A percentile compares a stretch with the other conserved stretches of the same genome.
phyloP scores from a whole-genome alignment of 2,329 filamentous ascomycete genomes.

The Colletotrichum incanum region DNA sequence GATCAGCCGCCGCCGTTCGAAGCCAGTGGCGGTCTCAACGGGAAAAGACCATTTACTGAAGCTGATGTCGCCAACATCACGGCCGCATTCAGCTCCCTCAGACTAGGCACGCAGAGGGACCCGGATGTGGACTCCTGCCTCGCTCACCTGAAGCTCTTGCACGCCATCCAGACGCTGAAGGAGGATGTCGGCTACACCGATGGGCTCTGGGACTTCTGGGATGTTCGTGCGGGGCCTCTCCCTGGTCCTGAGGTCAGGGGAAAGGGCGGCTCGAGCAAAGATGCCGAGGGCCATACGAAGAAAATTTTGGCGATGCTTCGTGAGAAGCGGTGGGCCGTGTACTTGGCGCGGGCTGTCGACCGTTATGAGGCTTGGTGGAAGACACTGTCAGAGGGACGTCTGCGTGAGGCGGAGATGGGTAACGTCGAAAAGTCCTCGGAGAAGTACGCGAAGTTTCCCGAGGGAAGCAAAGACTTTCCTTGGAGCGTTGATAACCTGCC shows the following conservation, averaged over 20 bases:
- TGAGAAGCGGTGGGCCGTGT: slow-evolving; percentile 83
- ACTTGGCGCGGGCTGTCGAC: slow-evolving; percentile 77
- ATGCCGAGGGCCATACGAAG: slow-evolving; percentile 52
- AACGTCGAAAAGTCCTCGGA: slow-evolving; percentile 22
- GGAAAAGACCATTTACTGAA: background rate
- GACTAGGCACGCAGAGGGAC: slow-evolving; percentile 49
- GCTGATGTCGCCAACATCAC: slow-evolving; percentile 50
- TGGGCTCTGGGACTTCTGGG: slow-evolving; percentile 76
- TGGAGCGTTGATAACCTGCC: slow-evolving; percentile 65
- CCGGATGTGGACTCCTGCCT: slow-evolving; percentile 73
- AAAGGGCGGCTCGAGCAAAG: slow-evolving; percentile 44
- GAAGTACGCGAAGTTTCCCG: slow-evolving; percentile 55
- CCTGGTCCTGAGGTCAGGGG: slow-evolving; percentile 27
- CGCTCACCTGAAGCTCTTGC: slow-evolving; percentile 81
- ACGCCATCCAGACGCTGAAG: slow-evolving; percentile 77
- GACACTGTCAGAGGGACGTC: slow-evolving; percentile 48
- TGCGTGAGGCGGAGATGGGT: slow-evolving; percentile 57
- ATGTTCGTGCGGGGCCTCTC: slow-evolving; percentile 56
- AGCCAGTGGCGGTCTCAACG: slow-evolving; percentile 3
- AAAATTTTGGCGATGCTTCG: slow-evolving; percentile 66
- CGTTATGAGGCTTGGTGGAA: slow-evolving; percentile 79
- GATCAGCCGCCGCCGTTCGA: slow-evolving; percentile 41
- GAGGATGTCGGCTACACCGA: slow-evolving; percentile 77
- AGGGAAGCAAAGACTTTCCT: slow-evolving; percentile 45
- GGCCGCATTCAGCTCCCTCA: slow-evolving; percentile 56